Evolutionary conservation across 2,329 filamentous ascomycete genomes (phyloP), one percentile per base, ranked within the genome.

Genomic region (Elsinoe australis): DNA sequence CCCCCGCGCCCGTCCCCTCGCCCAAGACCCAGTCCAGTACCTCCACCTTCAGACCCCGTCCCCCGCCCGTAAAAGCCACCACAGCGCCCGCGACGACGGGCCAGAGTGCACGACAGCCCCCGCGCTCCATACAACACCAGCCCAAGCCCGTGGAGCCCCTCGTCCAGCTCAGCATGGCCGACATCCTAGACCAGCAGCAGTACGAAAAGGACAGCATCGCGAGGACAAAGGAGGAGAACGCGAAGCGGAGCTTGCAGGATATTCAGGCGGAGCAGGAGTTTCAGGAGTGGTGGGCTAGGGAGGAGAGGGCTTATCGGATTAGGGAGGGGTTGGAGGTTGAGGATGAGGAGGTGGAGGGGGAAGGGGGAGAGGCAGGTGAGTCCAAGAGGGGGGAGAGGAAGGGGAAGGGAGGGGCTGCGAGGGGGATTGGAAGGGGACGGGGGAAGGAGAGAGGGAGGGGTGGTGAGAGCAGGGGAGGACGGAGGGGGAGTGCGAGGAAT

Each of bases 181-280:
- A 95, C 55, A 98, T 98, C 50, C 83, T 96, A 10, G 81, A 82
- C 5, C 81, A 94, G 59, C 88, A 98, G 66, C 80, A 83, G 62
- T 79, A 79, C 6, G 89, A 95, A 62, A 92, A 94, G 60, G 80
- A 87, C 50, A 77, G 79, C 14, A 81, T 94, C 52, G 82, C 79
- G 47, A 87, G 94, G 62, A 85, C 86, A 0, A 83, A 80, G 47
- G 89, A 95, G 61, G 87, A 88, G 1, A 82, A 82, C 8, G 86
- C 88, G 2, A 95, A 94, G 67, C 78, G 90, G 49, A 92, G 86
- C 54, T 69, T 98, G 22, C 82, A 94, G 60, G 92, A 96, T 54
- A 98, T 98, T 51, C 92, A 98, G 63, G 81, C 92, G 55, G 92
- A 98, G 66, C 92, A 98, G 61, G 87, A 87, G 45, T 98, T 98